A percentile compares a stretch with the other conserved stretches of the same genome.
Evolutionary conservation across 2,329 filamentous ascomycete species (phyloP).

Genomic region (Ophiostoma sp.): DNA sequence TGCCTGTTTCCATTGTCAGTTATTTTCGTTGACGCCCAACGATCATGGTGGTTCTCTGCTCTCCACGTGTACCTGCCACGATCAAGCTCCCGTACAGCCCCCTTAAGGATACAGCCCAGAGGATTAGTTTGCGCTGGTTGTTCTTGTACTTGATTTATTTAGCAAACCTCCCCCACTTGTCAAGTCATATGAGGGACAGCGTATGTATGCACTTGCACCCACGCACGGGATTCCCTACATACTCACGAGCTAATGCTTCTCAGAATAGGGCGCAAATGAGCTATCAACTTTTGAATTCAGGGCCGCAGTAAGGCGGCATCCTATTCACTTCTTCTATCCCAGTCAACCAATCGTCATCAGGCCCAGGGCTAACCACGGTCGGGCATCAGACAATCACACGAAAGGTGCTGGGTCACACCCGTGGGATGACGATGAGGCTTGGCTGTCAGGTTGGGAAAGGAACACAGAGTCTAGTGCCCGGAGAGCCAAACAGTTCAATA

Average conservation of each 20-base stretch:
- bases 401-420: too few relatives aligned
- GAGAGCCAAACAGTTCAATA: too few relatives aligned
- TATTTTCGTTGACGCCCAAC: background rate
- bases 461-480: too few relatives aligned
- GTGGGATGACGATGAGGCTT: too few relatives aligned
- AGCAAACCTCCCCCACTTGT: background rate
- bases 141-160: background rate
- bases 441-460: too few relatives aligned
- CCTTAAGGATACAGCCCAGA: background rate
- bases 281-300: background rate
- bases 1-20: background rate
- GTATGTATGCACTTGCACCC: constrained; percentile 21
- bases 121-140: background rate
- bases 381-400: background rate
- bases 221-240: constrained; percentile 16
- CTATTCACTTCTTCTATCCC: background rate
- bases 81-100: background rate
- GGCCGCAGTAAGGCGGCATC: background rate
- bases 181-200: constrained; percentile 23
- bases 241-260: background rate
- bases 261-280: background rate
- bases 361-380: background rate
- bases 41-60: background rate
- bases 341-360: background rate
- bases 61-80: constrained; percentile 2